A percentile compares a stretch with the other conserved stretches of the same genome.
These are phyloP conservation scores for Typha latifolia DNA, from an alignment of 176 grass and related monocot species.

Conservation along the genomic window DNA sequence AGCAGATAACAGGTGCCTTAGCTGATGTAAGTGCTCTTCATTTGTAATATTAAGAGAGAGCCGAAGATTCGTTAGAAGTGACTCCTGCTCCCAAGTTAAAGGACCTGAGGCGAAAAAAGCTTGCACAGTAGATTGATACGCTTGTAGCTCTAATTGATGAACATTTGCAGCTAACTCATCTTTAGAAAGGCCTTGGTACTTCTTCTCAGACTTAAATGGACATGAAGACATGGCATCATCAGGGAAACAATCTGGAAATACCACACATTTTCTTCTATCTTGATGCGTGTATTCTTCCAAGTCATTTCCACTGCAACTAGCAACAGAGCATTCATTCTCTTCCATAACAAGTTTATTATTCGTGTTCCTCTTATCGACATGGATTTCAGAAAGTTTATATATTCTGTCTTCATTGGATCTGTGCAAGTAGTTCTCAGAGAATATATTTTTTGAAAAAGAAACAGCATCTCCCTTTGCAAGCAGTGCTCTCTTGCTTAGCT, in stretches of 20 bases:
- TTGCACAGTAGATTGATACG: conserved; percentile 50
- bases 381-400: conserved; percentile 7
- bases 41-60: conserved; percentile 70
- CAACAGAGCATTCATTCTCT: conserved; percentile 56
- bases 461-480: conserved; percentile 2
- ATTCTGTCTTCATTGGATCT: conserved; percentile 11
- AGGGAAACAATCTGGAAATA: conserved; percentile 1
- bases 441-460: conserved; percentile 11
- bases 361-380: conserved; percentile 1
- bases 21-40: conserved; percentile 60
- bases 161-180: conserved; percentile 20
- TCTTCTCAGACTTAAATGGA: conserved; percentile 18
- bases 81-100: conserved; percentile 73
- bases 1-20: conserved; percentile 44
- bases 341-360: conserved; percentile 7
- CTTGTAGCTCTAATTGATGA: conserved; percentile 56
- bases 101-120: conserved; percentile 60
- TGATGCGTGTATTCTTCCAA: conserved; percentile 4
- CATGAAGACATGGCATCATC: conserved; percentile 41
- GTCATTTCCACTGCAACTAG: conserved; percentile 51
- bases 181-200: neutral
- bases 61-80: conserved; percentile 69
- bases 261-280: conserved; percentile 8
- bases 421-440: neutral
- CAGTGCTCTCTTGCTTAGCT: conserved; percentile 7